A percentile compares a stretch with the other conserved stretches of the same genome.
These are phyloP conservation scores for Pleurotus tuoliensis DNA, from an alignment of 768 basidiomycete genomes.

Conservation along the genomic window DNA sequence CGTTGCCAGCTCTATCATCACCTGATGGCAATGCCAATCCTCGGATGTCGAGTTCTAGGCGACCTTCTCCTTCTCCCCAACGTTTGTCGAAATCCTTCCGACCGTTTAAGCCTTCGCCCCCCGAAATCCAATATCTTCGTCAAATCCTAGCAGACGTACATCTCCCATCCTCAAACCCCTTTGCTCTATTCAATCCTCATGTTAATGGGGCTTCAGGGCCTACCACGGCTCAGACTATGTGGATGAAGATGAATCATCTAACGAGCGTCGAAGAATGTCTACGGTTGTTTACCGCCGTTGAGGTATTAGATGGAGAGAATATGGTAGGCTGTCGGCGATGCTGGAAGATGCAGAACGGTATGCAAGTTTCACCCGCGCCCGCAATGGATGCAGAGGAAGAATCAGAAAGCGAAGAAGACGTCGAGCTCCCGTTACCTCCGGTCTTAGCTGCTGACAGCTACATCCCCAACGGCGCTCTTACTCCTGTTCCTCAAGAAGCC, in stretches of 20 bases:
- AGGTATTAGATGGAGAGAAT: conserved; percentile 90
- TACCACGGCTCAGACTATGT: conserved; percentile 29
- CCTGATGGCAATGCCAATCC: not conserved
- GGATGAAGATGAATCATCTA: conserved; percentile 45
- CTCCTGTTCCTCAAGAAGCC: conserved; percentile 17
- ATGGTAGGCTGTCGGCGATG: conserved; percentile 90
- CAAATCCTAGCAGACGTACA: conserved; percentile 62
- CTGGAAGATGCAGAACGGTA: conserved; percentile 86
- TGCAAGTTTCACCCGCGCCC: conserved; percentile 28
- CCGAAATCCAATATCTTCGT: conserved; percentile 65
- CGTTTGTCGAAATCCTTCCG: conserved; percentile 22
- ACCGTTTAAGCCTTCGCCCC: conserved; percentile 47
- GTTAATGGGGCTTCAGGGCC: conserved; percentile 12
- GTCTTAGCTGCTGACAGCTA: not conserved
- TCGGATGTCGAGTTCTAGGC: not conserved
- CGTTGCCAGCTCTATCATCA: not conserved
- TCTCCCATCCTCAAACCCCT: conserved; percentile 37
- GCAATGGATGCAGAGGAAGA: conserved; percentile 25
- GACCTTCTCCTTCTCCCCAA: conserved; percentile 13
- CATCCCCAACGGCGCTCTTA: conserved; percentile 11
- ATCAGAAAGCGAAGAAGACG: conserved; percentile 26
- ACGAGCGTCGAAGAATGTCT: conserved; percentile 76
- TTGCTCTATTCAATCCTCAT: conserved; percentile 43
- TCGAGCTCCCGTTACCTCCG: conserved; percentile 8
- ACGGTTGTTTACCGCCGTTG: conserved; percentile 88